phyloP scores from a whole-genome alignment of 2,329 filamentous ascomycete species.

The Trichoderma pleuroti region DNA sequence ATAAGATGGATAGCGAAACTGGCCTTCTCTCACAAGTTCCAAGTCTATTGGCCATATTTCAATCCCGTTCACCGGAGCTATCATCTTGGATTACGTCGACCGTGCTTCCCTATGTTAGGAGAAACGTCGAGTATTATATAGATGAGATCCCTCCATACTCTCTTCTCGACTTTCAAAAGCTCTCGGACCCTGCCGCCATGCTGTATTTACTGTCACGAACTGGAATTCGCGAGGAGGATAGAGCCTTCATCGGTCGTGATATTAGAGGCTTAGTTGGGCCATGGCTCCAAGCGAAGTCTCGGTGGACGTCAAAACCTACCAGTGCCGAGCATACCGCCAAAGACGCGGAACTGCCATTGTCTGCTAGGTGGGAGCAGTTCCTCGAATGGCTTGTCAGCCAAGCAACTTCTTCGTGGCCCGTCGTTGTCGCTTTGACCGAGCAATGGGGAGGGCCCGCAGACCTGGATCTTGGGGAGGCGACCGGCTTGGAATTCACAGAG shows the following conservation, averaged over 20 bases:
- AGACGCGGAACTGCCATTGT: conserved; percentile 33
- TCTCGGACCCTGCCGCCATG: conserved; percentile 58
- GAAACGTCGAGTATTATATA: conserved; percentile 68
- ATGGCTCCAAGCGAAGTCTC: conserved; percentile 65
- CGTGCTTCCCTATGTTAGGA: conserved; percentile 64
- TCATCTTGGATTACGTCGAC: conserved; percentile 66
- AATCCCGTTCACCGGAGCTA: conserved; percentile 58
- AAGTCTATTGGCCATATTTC: conserved; percentile 64
- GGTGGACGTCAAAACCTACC: conserved; percentile 42
- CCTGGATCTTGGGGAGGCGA: conserved; percentile 62
- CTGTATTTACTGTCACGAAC: conserved; percentile 59
- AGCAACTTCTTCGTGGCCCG: conserved; percentile 56
- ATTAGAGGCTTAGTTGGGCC: conserved; percentile 66
- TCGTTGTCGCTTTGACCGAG: conserved; percentile 61
- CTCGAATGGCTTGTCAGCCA: conserved; percentile 64
- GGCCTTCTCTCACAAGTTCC: conserved; percentile 68
- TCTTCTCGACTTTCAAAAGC: conserved; percentile 59
- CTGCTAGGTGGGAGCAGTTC: conserved; percentile 65
- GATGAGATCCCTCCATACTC: conserved; percentile 46
- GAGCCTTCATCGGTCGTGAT: conserved; percentile 55
- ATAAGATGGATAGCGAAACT: conserved; percentile 67
- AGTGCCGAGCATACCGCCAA: conserved; percentile 18
- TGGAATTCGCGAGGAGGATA: conserved; percentile 38
- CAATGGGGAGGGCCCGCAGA: conserved; percentile 73
- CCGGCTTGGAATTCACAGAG: conserved; percentile 56